These are phyloP conservation scores for Cylindricascospora bacillispora DNA, from an alignment of 1,139 yeast species.

Conservation along the genomic window DNA sequence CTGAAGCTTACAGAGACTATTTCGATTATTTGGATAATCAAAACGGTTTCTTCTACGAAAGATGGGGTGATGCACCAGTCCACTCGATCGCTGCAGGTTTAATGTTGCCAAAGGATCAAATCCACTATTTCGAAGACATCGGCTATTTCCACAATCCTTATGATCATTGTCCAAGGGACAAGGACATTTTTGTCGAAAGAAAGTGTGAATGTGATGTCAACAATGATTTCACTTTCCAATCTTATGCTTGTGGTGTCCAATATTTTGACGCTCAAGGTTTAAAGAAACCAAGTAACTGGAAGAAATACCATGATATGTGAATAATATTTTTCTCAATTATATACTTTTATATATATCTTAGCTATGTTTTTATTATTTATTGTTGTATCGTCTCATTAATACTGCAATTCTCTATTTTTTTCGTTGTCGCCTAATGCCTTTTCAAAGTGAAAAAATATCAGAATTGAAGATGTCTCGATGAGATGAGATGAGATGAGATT, in stretches of 20 bases:
- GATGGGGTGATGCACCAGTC: slow-evolving; percentile 92
- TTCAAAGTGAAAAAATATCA: too few species aligned
- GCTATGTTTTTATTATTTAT: too few species aligned
- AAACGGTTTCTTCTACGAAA: slow-evolving; percentile 82
- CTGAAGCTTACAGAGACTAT: slow-evolving; percentile 53
- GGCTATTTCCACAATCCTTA: slow-evolving; percentile 47
- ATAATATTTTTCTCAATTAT: too few species aligned
- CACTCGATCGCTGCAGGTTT: slow-evolving; percentile 76
- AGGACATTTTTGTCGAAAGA: slow-evolving; percentile 34
- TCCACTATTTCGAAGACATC: slow-evolving; percentile 69
- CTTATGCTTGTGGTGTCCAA: slow-evolving; percentile 46
- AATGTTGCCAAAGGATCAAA: slow-evolving; percentile 48
- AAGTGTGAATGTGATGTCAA: slow-evolving; percentile 55
- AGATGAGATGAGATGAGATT: too few species aligned
- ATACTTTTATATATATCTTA: too few species aligned
- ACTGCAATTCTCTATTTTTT: too few species aligned
- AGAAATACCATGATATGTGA: slow-evolving; percentile 13
- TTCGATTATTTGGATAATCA: slow-evolving; percentile 61
- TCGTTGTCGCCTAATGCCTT: too few species aligned
- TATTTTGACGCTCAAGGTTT: slow-evolving; percentile 38
- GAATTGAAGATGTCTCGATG: too few species aligned
- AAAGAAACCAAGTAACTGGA: slow-evolving; percentile 45
- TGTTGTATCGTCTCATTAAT: too few species aligned
- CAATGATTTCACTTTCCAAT: slow-evolving; percentile 55
- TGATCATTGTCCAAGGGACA: slow-evolving; percentile 54